Conservation (phyloP, 257 asterid species). For the Avicennia marina region DNA sequence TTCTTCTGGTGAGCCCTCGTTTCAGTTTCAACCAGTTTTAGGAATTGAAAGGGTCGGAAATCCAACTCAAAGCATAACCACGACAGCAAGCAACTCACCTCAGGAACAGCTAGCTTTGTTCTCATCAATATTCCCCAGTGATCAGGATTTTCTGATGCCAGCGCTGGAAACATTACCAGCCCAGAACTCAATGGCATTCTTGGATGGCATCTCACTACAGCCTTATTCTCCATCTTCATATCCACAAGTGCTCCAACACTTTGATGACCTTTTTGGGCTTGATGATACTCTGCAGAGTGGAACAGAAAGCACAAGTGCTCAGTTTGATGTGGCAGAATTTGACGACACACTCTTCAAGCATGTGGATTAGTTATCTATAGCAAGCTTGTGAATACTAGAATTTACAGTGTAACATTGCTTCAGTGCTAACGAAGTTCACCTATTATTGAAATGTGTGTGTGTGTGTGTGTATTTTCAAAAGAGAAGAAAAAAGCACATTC, state of each 20-base stretch:
- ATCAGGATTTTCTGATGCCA: slow-evolving; percentile 14
- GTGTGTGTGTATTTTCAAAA: too few relatives aligned
- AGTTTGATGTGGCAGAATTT: slow-evolving; percentile 33
- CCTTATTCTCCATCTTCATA: slow-evolving; percentile 18
- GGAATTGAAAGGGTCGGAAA: background rate
- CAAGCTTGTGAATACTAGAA: too few relatives aligned
- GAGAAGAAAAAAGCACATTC: too few relatives aligned
- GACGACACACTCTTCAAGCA: slow-evolving; percentile 20
- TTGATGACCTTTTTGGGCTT: slow-evolving; percentile 19
- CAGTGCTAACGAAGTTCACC: too few relatives aligned
- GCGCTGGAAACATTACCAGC: background rate
- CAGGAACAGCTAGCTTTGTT: too few relatives aligned
- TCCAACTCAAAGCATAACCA: slow-evolving; percentile 11
- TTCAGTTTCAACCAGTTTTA: background rate
- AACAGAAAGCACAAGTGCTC: slow-evolving; percentile 22
- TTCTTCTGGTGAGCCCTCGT: background rate
- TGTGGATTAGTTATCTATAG: slow-evolving; percentile 21
- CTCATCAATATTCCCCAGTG: background rate
- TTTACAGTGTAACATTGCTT: too few relatives aligned
- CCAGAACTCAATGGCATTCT: background rate
- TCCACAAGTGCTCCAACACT: slow-evolving; percentile 12
- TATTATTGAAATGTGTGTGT: too few relatives aligned
- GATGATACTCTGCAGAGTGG: slow-evolving; percentile 23
- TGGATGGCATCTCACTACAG: slow-evolving; percentile 15
- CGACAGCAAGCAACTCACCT: background rate